Evolutionary conservation across 2,329 filamentous ascomycete species (phyloP), one percentile per base, ranked within the genome.

Genomic region (Diplodia scrobiculata): DNA sequence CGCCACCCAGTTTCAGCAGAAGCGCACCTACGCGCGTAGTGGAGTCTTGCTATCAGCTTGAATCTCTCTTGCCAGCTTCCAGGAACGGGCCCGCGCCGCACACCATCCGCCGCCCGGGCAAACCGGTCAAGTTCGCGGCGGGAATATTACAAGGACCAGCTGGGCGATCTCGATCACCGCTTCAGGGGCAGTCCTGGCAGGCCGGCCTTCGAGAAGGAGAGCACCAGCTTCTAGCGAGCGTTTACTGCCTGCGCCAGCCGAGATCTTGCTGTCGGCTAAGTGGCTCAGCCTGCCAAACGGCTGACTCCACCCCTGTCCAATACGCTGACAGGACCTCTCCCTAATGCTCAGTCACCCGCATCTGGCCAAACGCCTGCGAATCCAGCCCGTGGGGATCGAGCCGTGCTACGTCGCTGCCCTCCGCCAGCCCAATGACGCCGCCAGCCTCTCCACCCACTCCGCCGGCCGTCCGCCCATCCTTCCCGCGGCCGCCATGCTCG

Each of bases 101-200:
- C 52, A 17, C 53, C 53, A 41, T 19, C 36, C 54, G 17, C 13
- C 27, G 58, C 17, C 58, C 58, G 58, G 58, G 41, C 58, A 62
- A 50, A 62, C 58, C 58, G 58, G 58, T 62, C 41, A 62, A 62
- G 58, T 62, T 34, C 58, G 58, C 58, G 17, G 58, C 45, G 45
- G 58, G 58, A 62, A 50, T 62, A 62, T 62, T 62, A 62, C 58
- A 62, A 62, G 58, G 58, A 62, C 58, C 29, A 62, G 38, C 58
- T 25, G 41, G 60, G 60, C 47, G 60, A 63, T 63, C 60, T 63
- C 50, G 60, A 63, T 52, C 60, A 51, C 19, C 60, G 60, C 60
- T 63, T 63, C 60, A 63, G 60, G 60, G 60, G 60, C 60, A 63
- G 34, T 29, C 60, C 60, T 50, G 32, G 47, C 60, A 63, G 60